phyloP scores from a whole-genome alignment of 495 filamentous ascomycete species.

The Tricharina praecox region DNA sequence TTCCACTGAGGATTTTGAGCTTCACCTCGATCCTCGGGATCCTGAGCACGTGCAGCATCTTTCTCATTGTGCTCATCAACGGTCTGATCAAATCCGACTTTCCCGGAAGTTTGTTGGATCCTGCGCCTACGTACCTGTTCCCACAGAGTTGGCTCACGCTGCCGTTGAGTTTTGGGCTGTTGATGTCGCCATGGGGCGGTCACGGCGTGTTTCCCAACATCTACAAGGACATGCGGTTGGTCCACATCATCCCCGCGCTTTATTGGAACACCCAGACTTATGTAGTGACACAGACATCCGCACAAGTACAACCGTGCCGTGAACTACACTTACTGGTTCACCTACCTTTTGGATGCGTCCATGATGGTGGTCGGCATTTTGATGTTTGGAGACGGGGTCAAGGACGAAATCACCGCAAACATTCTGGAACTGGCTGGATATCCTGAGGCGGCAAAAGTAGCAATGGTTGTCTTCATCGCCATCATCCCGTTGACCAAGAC shows the following conservation, averaged over 20 bases:
- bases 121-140: conserved; percentile 62
- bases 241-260: no score
- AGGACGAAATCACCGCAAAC: conserved; percentile 81
- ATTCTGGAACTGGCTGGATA: conserved; percentile 58
- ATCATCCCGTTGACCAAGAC: conserved; percentile 93
- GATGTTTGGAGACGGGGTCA: conserved; percentile 82
- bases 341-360: conserved; percentile 62
- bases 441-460: conserved; percentile 52
- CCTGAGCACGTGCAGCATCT: conserved; percentile 69
- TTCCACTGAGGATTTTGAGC: conserved; percentile 69
- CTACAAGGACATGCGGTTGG: conserved; percentile 92
- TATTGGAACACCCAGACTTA: no score
- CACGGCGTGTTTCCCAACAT: conserved; percentile 94
- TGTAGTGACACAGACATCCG: no score
- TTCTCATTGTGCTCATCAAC: conserved; percentile 62
- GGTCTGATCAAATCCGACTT: conserved; percentile 62
- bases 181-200: conserved; percentile 95
- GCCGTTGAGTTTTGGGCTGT: conserved; percentile 81
- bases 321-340: conserved; percentile 74
- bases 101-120: conserved; percentile 71
- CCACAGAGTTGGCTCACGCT: conserved; percentile 75
- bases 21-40: conserved; percentile 86
- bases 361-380: conserved; percentile 70
- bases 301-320: conserved; percentile 64
- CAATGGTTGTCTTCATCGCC: conserved; percentile 69